Conservation (phyloP, 345 rosid genomes). For the Salix arbutifolia region DNA sequence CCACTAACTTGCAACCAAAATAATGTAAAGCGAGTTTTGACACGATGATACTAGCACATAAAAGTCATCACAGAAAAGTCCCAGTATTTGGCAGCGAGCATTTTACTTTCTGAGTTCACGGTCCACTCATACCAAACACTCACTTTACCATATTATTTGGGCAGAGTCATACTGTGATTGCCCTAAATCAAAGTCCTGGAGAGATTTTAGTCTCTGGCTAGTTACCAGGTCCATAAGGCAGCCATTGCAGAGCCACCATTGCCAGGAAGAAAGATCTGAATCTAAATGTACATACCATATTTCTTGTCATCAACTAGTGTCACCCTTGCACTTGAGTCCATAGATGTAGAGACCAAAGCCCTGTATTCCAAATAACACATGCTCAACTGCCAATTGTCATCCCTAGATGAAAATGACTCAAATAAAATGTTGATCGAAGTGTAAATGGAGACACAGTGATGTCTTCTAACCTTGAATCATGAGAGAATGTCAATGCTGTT, state of each 20-base stretch:
- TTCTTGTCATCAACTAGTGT: constrained; percentile 47
- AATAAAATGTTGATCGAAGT: not conserved
- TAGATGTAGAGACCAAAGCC: constrained; percentile 72
- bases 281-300: constrained; percentile 32
- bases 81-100: not conserved
- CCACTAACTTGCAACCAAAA: not conserved
- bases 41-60: not conserved
- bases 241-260: not conserved
- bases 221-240: not conserved
- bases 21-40: not conserved
- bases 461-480: constrained; percentile 67
- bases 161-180: not conserved
- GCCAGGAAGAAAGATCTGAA: not conserved
- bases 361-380: constrained; percentile 35
- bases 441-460: not conserved
- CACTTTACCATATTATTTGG: not conserved
- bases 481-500: constrained; percentile 75
- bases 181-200: not conserved
- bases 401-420: not conserved
- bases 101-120: not conserved
- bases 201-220: not conserved
- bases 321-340: constrained; percentile 90
- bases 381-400: constrained; percentile 4
- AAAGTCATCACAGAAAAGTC: not conserved
- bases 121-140: not conserved